A percentile compares a stretch with the other conserved stretches of the same genome.
Evolutionary conservation across 2,329 filamentous ascomycete species (phyloP).

Genomic region (Myriosclerotinia curreyana): DNA sequence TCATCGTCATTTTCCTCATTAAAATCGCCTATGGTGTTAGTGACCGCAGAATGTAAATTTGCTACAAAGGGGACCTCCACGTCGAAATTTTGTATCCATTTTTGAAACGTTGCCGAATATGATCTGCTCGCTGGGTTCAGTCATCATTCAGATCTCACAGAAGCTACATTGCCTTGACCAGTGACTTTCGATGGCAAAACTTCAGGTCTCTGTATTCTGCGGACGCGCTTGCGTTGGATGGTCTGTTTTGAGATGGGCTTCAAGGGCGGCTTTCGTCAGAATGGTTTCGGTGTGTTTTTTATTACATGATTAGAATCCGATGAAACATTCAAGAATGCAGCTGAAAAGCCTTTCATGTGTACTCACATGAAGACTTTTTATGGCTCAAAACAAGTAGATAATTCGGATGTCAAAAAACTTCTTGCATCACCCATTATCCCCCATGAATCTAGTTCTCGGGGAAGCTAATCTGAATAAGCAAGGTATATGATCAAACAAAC

Average conservation of each 20-base stretch:
- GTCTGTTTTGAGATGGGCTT: background rate
- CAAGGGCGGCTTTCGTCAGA: background rate
- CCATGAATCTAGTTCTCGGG: too few species aligned
- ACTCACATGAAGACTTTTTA: too few species aligned
- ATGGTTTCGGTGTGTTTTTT: too few species aligned
- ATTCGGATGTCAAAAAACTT: too few species aligned
- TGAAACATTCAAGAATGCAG: too few species aligned
- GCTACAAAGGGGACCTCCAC: background rate
- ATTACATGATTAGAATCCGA: too few species aligned
- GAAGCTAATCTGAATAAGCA: too few species aligned
- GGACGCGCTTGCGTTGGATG: background rate
- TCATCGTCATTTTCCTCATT: background rate
- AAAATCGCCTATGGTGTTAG: background rate
- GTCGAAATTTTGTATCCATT: background rate
- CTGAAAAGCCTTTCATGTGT: too few species aligned
- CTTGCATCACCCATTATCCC: too few species aligned
- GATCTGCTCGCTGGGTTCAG: background rate
- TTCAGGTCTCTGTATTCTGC: background rate
- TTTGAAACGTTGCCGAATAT: background rate
- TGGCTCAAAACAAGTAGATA: too few species aligned
- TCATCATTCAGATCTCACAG: background rate
- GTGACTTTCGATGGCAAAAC: background rate
- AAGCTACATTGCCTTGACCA: constrained; percentile 2
- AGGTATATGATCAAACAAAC: too few species aligned
- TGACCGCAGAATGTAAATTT: background rate